phyloP scores from a whole-genome alignment of 2,329 filamentous ascomycete species.

The Epichloe uncinata region DNA sequence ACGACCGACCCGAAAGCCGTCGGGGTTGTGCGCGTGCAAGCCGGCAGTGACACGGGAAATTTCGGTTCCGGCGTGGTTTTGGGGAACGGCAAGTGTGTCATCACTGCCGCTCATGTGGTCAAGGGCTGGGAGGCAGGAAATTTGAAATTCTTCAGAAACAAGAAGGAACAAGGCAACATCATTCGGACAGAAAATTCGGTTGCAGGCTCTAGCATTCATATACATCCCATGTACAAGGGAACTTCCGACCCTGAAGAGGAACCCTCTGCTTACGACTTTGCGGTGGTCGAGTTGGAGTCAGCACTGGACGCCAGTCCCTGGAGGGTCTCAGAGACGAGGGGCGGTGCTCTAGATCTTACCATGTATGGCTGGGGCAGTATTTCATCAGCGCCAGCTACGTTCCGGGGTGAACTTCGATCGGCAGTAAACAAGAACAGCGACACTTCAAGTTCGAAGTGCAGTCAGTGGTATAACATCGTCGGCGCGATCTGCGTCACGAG shows the following conservation, averaged over 20 bases:
- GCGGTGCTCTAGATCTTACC: neutral
- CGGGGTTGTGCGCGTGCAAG: neutral
- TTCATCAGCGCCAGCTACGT: neutral
- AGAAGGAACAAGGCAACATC: accelerated
- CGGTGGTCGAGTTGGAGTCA: neutral
- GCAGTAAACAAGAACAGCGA: neutral
- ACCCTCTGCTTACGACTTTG: neutral
- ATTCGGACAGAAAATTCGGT: accelerated
- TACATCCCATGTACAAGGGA: neutral
- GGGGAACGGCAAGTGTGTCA: neutral
- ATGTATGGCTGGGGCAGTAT: neutral
- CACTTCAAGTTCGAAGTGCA: accelerated
- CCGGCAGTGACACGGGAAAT: no score
- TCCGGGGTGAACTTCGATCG: neutral
- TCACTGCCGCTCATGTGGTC: neutral
- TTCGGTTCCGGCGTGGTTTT: neutral
- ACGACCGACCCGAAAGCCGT: neutral
- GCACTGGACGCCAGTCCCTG: neutral
- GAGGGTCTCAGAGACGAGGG: neutral
- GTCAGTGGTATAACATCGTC: neutral
- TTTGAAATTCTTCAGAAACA: neutral
- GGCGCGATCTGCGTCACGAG: neutral
- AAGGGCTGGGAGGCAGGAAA: accelerated
- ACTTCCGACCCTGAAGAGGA: neutral
- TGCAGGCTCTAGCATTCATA: neutral